Evolutionary conservation across 441 rosid genomes (phyloP).

Genomic region (Adansonia gregorii): DNA sequence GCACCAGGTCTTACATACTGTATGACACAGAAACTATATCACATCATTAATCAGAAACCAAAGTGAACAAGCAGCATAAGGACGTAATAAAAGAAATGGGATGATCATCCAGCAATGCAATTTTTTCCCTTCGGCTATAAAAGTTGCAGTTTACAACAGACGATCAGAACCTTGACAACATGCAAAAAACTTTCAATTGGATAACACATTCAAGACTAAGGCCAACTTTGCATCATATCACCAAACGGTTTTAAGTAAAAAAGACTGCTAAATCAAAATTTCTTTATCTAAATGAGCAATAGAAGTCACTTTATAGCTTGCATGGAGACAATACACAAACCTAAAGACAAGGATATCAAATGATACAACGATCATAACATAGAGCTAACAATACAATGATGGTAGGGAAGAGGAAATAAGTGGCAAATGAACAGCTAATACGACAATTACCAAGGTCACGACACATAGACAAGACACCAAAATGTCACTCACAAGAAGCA

Average conservation of each 20-base stretch:
- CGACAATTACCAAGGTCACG: background rate
- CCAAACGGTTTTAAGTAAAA: constrained; percentile 6
- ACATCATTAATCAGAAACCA: constrained; percentile 9
- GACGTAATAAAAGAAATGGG: background rate
- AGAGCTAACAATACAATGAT: too few species aligned
- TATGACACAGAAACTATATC: constrained; percentile 43
- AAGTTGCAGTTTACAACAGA: background rate
- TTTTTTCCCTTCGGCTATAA: constrained; percentile 5
- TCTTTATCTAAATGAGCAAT: background rate
- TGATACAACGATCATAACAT: background rate
- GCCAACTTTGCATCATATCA: constrained; percentile 15
- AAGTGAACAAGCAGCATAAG: constrained; percentile 22
- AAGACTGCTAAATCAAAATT: background rate
- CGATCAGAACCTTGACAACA: constrained; percentile 1
- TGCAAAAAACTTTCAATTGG: background rate
- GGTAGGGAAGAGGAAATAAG: background rate
- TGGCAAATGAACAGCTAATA: background rate
- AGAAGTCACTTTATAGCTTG: background rate
- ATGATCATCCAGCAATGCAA: constrained; percentile 3
- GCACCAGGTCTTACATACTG: constrained; percentile 99
- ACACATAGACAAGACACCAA: background rate
- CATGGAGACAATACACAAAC: background rate
- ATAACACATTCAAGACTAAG: constrained; percentile 13
- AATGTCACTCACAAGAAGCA: background rate
- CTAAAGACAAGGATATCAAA: background rate